phyloP scores from a whole-genome alignment of 2,329 filamentous ascomycete genomes.

The Cladobotryum mycophilum region DNA sequence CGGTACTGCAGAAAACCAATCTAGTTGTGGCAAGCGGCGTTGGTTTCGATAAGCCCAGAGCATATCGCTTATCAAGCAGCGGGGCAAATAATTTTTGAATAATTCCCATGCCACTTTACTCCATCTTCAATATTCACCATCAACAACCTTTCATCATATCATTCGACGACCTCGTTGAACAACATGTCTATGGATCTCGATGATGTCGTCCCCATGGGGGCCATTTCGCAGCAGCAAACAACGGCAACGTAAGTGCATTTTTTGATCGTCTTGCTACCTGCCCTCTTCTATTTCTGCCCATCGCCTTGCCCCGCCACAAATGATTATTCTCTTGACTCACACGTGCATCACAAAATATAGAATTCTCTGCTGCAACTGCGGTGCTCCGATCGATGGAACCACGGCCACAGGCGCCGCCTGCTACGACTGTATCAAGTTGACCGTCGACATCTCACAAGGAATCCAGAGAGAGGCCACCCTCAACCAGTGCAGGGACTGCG shows the following conservation, averaged over 20 bases:
- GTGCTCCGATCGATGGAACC: constrained; percentile 90
- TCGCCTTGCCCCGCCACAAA: not conserved
- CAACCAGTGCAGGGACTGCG: constrained; percentile 90
- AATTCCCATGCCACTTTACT: constrained; percentile 13
- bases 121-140: constrained; percentile 7
- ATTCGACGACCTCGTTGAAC: not conserved
- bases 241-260: constrained; percentile 34
- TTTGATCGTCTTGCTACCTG: not conserved
- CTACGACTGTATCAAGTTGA: constrained; percentile 92
- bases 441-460: constrained; percentile 84
- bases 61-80: constrained; percentile 32
- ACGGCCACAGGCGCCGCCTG: constrained; percentile 80
- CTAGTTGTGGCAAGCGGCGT: not conserved
- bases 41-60: constrained; percentile 9
- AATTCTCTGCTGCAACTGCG: constrained; percentile 97
- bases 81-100: constrained; percentile 30
- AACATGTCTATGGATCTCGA: constrained; percentile 41
- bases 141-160: constrained; percentile 10
- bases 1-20: not conserved
- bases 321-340: not conserved
- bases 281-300: not conserved
- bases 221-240: constrained; percentile 25
- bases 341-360: constrained; percentile 14
- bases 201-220: constrained; percentile 33
- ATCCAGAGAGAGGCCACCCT: constrained; percentile 86